A percentile compares a stretch with the other conserved stretches of the same genome.
Evolutionary conservation across 345 rosid species (phyloP).

Genomic region (Salix koriyanagi): DNA sequence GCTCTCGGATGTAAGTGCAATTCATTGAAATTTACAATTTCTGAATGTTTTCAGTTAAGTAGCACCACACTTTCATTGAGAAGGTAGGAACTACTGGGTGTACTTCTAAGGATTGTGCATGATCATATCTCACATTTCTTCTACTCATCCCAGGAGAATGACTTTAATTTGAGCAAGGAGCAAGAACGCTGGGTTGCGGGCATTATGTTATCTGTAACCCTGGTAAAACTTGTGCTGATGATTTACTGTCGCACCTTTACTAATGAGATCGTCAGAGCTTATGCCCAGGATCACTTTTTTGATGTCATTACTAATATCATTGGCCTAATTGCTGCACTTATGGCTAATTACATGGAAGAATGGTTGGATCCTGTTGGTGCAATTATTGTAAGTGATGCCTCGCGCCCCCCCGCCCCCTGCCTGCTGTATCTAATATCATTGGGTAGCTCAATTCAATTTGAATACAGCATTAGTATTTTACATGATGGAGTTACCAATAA

Average conservation of each 20-base stretch:
- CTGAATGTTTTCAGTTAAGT: not conserved
- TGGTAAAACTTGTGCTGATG: slow-evolving; percentile 67
- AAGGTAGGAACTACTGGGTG: slow-evolving; percentile 6
- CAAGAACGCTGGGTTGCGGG: slow-evolving; percentile 93
- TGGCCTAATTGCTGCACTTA: slow-evolving; percentile 89
- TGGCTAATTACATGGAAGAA: slow-evolving; percentile 69
- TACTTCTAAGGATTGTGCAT: slow-evolving; percentile 1
- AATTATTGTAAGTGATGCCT: slow-evolving; percentile 59
- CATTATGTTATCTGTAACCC: slow-evolving; percentile 88
- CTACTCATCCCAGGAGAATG: slow-evolving; percentile 50
- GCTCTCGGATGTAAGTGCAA: slow-evolving; percentile 62
- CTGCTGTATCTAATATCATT: not conserved
- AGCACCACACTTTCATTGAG: not conserved
- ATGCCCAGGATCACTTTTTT: slow-evolving; percentile 97
- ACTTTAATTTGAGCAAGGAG: slow-evolving; percentile 56
- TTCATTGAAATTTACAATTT: not conserved
- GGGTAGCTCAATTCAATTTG: not conserved
- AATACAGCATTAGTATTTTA: not conserved
- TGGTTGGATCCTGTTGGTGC: slow-evolving; percentile 99
- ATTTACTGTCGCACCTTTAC: slow-evolving; percentile 77
- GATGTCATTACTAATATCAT: slow-evolving; percentile 90
- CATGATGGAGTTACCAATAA: not conserved
- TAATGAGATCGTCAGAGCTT: slow-evolving; percentile 91
- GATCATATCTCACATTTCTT: slow-evolving; percentile 15
- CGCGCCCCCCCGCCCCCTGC: not conserved